A percentile compares a stretch with the other conserved stretches of the same genome.
These are phyloP conservation scores for Aspergillus saccharolyticus DNA, from an alignment of 495 filamentous ascomycete species.

Conservation along the genomic window DNA sequence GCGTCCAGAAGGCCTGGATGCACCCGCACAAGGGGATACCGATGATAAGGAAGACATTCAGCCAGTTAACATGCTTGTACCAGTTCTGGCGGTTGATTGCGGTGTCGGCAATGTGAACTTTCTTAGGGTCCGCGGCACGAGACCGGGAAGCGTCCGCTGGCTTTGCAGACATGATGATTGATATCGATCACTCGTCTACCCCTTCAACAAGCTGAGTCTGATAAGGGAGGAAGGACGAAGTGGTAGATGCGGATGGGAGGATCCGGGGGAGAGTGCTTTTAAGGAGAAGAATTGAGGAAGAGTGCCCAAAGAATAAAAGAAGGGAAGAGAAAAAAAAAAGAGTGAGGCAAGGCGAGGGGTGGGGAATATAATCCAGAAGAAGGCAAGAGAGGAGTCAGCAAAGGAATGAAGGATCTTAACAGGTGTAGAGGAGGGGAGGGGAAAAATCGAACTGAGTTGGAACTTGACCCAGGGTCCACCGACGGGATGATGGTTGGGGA, in stretches of 20 bases:
- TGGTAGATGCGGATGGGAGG: not conserved
- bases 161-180: constrained; percentile 10
- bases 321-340: constrained; percentile 12
- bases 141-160: constrained; percentile 11
- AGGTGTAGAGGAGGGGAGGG: not conserved
- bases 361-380: constrained; percentile 6
- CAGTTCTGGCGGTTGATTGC: constrained; percentile 82
- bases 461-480: constrained; percentile 19
- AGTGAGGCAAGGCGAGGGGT: constrained; percentile 8
- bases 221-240: not conserved
- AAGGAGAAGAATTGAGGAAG: constrained; percentile 3
- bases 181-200: not conserved
- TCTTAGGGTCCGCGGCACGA: constrained; percentile 5
- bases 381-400: constrained; percentile 3
- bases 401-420: not conserved
- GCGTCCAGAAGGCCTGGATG: constrained; percentile 76
- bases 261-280: constrained; percentile 7
- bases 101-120: constrained; percentile 46
- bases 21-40: constrained; percentile 72
- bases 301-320: constrained; percentile 9
- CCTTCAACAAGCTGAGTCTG: not conserved
- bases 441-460: constrained; percentile 13
- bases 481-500: constrained; percentile 22
- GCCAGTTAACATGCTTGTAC: constrained; percentile 96
- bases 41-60: constrained; percentile 83